Evolutionary conservation across 2,329 filamentous ascomycete genomes (phyloP).

Genomic region (Verticillium zaregamsianum): DNA sequence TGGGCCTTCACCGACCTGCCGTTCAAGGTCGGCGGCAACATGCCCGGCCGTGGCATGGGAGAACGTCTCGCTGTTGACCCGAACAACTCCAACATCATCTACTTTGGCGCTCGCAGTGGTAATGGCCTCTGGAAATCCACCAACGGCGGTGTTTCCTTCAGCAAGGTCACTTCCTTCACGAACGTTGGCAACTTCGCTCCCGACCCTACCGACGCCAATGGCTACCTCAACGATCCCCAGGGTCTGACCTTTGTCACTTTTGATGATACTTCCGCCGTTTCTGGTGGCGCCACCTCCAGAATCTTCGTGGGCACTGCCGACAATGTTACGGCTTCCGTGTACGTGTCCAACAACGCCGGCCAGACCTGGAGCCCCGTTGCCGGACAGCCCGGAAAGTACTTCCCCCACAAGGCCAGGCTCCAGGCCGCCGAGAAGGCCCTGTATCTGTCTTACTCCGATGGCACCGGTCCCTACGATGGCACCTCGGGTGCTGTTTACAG

Average conservation of each 20-base stretch:
- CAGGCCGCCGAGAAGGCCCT: slow-evolving; percentile 46
- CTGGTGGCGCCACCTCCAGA: slow-evolving; percentile 44
- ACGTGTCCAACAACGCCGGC: slow-evolving; percentile 49
- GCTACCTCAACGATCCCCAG: slow-evolving; percentile 37
- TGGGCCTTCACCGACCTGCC: slow-evolving; percentile 45
- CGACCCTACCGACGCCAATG: slow-evolving; percentile 37
- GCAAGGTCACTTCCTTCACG: slow-evolving; percentile 49
- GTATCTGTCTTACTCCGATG: slow-evolving; percentile 52
- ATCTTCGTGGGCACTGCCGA: slow-evolving; percentile 55
- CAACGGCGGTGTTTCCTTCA: slow-evolving; percentile 46
- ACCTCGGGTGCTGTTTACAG: slow-evolving; percentile 47
- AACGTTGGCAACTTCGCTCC: slow-evolving; percentile 45
- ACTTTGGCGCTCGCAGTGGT: slow-evolving; percentile 54
- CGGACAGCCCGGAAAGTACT: slow-evolving; percentile 44
- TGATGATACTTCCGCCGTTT: slow-evolving; percentile 43
- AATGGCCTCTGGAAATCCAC: slow-evolving; percentile 56
- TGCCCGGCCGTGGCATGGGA: slow-evolving; percentile 56
- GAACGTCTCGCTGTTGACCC: slow-evolving; percentile 57
- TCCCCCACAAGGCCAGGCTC: slow-evolving; percentile 51
- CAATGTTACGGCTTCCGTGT: slow-evolving; percentile 47
- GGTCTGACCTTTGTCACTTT: slow-evolving; percentile 52
- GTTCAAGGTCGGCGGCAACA: slow-evolving; percentile 60
- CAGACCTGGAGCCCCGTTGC: slow-evolving; percentile 46
- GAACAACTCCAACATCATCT: slow-evolving; percentile 50
- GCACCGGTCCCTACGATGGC: slow-evolving; percentile 54